Percentiles rank a stretch among this genome's conserved stretches.
Conservation (phyloP, 306 rosid genomes). For the Cicer cuneatum region DNA sequence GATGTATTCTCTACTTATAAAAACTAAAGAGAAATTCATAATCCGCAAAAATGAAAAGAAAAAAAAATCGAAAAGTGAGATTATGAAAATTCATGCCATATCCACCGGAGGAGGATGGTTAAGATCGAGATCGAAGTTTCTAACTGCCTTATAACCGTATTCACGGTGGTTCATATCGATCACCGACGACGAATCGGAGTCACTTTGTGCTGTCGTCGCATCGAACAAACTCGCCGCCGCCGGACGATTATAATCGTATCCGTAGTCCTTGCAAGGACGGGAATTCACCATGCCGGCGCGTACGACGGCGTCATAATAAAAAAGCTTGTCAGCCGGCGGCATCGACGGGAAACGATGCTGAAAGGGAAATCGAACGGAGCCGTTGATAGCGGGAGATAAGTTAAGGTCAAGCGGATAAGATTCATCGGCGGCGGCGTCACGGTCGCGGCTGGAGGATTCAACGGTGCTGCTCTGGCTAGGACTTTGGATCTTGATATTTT, state of each 20-base stretch:
- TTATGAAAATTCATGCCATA: constrained; percentile 27
- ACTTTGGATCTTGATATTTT: constrained; percentile 54
- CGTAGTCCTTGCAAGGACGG: constrained; percentile 35
- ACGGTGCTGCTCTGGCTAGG: constrained; percentile 98
- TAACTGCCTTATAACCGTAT: constrained; percentile 14
- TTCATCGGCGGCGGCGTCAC: constrained; percentile 65
- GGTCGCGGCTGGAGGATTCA: constrained; percentile 83
- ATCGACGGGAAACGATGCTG: constrained; percentile 47
- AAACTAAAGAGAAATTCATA: constrained; percentile 44
- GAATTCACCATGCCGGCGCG: constrained; percentile 56
- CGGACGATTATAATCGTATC: constrained; percentile 37
- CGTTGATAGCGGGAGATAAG: constrained; percentile 42
- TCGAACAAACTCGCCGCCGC: constrained; percentile 36
- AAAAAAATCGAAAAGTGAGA: not conserved
- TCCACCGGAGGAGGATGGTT: constrained; percentile 62
- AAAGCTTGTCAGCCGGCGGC: constrained; percentile 47
- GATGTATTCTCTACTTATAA: constrained; percentile 29
- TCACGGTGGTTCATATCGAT: constrained; percentile 59
- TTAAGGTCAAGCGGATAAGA: constrained; percentile 79
- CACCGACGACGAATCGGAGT: constrained; percentile 73
- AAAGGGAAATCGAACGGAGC: constrained; percentile 63
- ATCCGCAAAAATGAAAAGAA: constrained; percentile 19
- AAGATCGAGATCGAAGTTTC: constrained; percentile 60
- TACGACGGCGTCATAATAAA: constrained; percentile 55
- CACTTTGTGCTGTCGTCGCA: constrained; percentile 51